Evolutionary conservation across 225 moss, liverwort and hornwort genomes (phyloP), one percentile per base, ranked within the genome.

Genomic region (Climacium dendroides): DNA sequence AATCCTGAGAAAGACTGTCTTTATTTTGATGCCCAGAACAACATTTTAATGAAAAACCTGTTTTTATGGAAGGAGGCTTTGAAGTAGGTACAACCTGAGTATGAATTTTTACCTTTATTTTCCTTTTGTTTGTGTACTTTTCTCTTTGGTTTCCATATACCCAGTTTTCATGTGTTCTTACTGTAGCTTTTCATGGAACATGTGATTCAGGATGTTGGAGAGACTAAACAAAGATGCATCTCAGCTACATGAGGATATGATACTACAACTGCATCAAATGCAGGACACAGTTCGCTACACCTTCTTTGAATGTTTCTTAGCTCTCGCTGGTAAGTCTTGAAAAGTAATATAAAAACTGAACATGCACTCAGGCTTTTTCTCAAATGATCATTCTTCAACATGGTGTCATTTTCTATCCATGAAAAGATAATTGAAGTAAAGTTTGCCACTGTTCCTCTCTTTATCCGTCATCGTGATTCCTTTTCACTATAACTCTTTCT

Each of bases 231-330:
- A 91, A 55, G 96, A 95, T 69, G 92, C 89, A 65, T 70, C 91
- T 25, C 95, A 96, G 74, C 93, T 94, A 26, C 94, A 93, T 58
- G 96, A 96, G 88, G 98, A 98, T 67, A 95, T 97, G 93, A 85
- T 95, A 34, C 35, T 87, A 55, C 95, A 93, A 88, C 88, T 97
- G 80, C 93, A 90, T 87, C 95, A 96, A 84, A 98, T 98, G 98
- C 98, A 96, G 88, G 96, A 93, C 78, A 95, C 93, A 45, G 95
- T 97, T 81, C 93, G 94, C 85, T 90, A 93, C 86, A 97, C 98
- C 20, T 98, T 96, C 87, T 93, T 98, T 72, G 98, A 98, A 81
- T 98, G 98, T 79, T 98, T 96, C 86, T 91, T 97, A 89, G 95
- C 97, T 73, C 92, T 98, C 66, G 89, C 95, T 48, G 98, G 96